phyloP scores from a whole-genome alignment of 768 basidiomycete genomes.

The Lentinula boryana region DNA sequence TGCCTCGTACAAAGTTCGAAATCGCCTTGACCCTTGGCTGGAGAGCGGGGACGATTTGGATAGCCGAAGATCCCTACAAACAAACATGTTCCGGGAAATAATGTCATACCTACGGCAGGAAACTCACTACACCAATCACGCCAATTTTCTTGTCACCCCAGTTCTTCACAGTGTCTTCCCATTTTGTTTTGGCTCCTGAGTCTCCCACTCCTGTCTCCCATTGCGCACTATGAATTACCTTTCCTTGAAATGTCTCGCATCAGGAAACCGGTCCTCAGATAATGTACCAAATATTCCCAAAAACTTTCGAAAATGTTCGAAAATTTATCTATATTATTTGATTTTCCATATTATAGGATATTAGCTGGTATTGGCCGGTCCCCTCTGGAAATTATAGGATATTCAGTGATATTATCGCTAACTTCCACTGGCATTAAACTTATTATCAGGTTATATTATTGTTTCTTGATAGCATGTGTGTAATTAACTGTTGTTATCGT shows the following conservation, averaged over 20 bases:
- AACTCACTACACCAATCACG: slow-evolving; percentile 53
- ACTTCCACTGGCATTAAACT: too few species aligned
- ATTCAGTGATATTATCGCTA: too few species aligned
- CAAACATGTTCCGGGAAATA: neutral
- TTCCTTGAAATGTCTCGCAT: slow-evolving; percentile 44
- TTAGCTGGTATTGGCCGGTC: too few species aligned
- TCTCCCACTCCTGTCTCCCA: slow-evolving; percentile 42
- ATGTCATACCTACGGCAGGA: neutral
- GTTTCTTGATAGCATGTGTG: too few species aligned
- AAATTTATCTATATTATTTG: too few species aligned
- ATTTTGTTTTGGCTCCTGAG: slow-evolving; percentile 17
- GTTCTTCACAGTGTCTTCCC: slow-evolving; percentile 38
- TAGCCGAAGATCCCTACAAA: slow-evolving; percentile 52
- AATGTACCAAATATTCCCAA: too few species aligned
- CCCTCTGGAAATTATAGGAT: too few species aligned
- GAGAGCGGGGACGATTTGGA: slow-evolving; percentile 54
- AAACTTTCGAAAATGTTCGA: too few species aligned
- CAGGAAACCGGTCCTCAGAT: too few species aligned
- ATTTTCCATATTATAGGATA: too few species aligned
- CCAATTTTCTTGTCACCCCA: slow-evolving; percentile 52
- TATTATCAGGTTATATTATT: too few species aligned
- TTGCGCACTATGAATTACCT: slow-evolving; percentile 55
- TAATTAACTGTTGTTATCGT: too few species aligned
- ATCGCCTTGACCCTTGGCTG: slow-evolving; percentile 46
- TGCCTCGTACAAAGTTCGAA: slow-evolving; percentile 51